Evolutionary conservation across 768 basidiomycete species (phyloP).

Genomic region (Lyophyllum semitale): DNA sequence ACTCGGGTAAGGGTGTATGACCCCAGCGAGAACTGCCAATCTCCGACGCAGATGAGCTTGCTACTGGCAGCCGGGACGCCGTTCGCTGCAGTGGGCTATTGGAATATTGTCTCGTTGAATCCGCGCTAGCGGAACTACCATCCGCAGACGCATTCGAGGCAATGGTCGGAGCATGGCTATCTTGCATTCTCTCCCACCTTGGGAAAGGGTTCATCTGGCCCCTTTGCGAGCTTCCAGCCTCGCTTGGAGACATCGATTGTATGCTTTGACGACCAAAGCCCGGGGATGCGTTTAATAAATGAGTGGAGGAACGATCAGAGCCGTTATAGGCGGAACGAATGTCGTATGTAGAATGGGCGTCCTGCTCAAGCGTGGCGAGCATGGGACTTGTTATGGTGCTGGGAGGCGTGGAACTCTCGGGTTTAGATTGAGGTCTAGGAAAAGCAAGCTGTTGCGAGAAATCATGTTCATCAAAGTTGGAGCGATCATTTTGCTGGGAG

Average conservation of each 20-base stretch:
- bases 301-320: conserved; percentile 9
- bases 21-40: not conserved
- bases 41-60: conserved; percentile 1
- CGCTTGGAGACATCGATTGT: conserved; percentile 3
- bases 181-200: not conserved
- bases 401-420: not conserved
- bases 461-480: not conserved
- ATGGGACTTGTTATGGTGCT: conserved; percentile 9
- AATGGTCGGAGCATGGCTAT: not conserved
- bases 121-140: not conserved
- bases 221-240: not conserved
- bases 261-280: conserved; percentile 6
- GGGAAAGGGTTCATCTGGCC: not conserved
- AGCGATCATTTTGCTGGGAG: not conserved
- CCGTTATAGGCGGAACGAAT: not conserved
- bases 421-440: not conserved
- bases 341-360: not conserved
- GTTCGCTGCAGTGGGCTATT: not conserved
- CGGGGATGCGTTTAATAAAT: not conserved
- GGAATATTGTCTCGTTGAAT: not conserved
- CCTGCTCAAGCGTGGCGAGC: conserved; percentile 12
- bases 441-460: not conserved
- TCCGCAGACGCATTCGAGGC: not conserved
- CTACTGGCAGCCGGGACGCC: not conserved
- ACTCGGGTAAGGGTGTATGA: not conserved